A percentile compares a stretch with the other conserved stretches of the same genome.
phyloP scores from a whole-genome alignment of 2,329 filamentous ascomycete genomes.

The Dendryphion nanum region DNA sequence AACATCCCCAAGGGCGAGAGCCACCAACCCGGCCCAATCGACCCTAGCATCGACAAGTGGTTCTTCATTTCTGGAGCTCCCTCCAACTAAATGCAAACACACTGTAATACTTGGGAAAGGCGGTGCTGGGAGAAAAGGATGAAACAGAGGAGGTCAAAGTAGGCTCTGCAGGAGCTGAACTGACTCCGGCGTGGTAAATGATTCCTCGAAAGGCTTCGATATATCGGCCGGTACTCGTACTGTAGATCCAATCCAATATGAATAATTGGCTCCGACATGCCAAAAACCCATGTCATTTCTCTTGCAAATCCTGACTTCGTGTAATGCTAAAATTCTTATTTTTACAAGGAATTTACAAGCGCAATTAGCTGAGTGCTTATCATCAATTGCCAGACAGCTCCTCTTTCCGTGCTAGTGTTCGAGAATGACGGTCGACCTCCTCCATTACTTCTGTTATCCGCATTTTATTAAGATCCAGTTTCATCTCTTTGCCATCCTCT shows the following conservation, averaged over 20 bases:
- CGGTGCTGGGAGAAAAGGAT: neutral
- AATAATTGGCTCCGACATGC: no score
- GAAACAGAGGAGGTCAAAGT: no score
- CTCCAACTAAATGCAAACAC: slow-evolving; percentile 37
- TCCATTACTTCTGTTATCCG: slow-evolving; percentile 83
- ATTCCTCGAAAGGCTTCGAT: no score
- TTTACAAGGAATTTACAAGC: no score
- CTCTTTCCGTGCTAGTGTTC: slow-evolving; percentile 76
- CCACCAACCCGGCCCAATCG: slow-evolving; percentile 81
- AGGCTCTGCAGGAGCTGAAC: no score
- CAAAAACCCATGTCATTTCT: no score
- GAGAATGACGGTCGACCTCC: slow-evolving; percentile 87
- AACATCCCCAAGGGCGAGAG: slow-evolving; percentile 79
- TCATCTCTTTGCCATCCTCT: slow-evolving; percentile 94
- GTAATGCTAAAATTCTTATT: no score
- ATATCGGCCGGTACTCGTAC: no score
- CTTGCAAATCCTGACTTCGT: no score
- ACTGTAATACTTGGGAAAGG: neutral
- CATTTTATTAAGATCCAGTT: slow-evolving; percentile 75
- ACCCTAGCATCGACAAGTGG: slow-evolving; percentile 99
- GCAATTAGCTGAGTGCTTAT: no score
- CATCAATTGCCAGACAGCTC: slow-evolving; percentile 59
- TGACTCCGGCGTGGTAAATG: no score
- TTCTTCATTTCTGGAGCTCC: slow-evolving; percentile 99
- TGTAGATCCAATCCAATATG: no score